Base-by-base conservation (phyloP, 257 asterid genomes). In the Osmanthus fragrans region DNA sequence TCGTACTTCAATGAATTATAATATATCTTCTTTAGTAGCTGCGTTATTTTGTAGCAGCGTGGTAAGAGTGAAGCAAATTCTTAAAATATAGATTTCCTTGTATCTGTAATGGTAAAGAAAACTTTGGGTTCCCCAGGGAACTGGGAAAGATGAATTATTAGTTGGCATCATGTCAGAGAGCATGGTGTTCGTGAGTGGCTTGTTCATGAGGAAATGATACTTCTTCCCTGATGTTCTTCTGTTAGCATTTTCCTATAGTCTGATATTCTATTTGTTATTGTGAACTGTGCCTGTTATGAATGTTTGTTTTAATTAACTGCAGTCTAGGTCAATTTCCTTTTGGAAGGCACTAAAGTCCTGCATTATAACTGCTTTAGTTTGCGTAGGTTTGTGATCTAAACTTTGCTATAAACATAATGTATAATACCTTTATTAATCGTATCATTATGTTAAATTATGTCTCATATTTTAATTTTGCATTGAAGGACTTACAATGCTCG, bases 321-420 rank as follows among this genome's bases (percentile, higher is more conserved):
- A 96, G 98, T 76, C 90, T 11, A 88, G 90, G 77, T 96, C 97
- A 63, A 89, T 96, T 88, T 88, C 97, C 76, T 88, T 93, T 39
- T 87, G 87, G 87, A 92, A 88, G 85, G 94, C 97, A 80, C 54
- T 90, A 79, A 75, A 83, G 68, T 88, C 90, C 69, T 90, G 97
- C 87, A 34, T 78, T 73, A 75, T 71, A 64, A 81, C 97, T 83
- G 80, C 93, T 75, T 40, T 88, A 72, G 64, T 85, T 71, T 82
- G 94, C 90, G 75, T 92, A 89, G 99, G 99, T 96, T 83, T 81
- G 93, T 86, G 73, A 66, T 73, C 71, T 72, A 63, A 51, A 75
- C 73, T 71, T 13, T 65, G 73, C 72, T 69, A 13, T 79, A 37
- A 39, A 67, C 80, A 76, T 58, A 58, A 58, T 58, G 11, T 33